Conservation (phyloP, 345 rosid genomes). For the Boechera retrofracta region DNA sequence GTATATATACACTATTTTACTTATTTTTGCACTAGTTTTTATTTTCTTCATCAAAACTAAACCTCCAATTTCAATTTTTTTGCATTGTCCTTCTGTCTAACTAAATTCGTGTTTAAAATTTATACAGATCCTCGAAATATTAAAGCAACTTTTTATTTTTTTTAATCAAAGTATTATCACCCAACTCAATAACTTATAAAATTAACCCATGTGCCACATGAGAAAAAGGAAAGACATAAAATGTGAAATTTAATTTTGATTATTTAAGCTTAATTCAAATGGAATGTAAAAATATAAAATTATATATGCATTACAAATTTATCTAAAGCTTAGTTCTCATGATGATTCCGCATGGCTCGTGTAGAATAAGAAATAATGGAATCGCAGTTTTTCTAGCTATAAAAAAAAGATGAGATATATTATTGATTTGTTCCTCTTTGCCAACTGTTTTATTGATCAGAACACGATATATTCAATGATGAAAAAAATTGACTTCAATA, state of each 20-base stretch:
- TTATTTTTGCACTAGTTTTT: neutral
- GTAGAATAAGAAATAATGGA: neutral
- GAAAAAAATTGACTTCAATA: slow-evolving; percentile 24
- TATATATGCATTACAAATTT: neutral
- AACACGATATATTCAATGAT: slow-evolving; percentile 34
- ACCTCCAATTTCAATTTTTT: too few species aligned
- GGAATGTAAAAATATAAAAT: neutral
- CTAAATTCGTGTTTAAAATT: neutral
- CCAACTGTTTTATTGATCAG: slow-evolving; percentile 39
- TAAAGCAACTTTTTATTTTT: neutral
- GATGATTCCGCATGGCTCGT: neutral
- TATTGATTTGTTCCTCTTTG: neutral
- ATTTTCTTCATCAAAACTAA: too few species aligned
- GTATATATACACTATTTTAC: neutral
- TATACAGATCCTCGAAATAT: neutral
- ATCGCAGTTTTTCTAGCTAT: neutral
- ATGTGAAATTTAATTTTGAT: neutral
- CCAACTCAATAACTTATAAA: neutral
- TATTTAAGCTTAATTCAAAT: neutral
- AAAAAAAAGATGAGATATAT: neutral
- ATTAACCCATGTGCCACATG: neutral
- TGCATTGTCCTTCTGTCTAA: too few species aligned
- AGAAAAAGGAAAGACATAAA: neutral
- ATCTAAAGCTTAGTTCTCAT: neutral
- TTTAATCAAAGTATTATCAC: neutral